Conservation (phyloP, 345 rosid genomes). For the Lenwebbia sp. region DNA sequence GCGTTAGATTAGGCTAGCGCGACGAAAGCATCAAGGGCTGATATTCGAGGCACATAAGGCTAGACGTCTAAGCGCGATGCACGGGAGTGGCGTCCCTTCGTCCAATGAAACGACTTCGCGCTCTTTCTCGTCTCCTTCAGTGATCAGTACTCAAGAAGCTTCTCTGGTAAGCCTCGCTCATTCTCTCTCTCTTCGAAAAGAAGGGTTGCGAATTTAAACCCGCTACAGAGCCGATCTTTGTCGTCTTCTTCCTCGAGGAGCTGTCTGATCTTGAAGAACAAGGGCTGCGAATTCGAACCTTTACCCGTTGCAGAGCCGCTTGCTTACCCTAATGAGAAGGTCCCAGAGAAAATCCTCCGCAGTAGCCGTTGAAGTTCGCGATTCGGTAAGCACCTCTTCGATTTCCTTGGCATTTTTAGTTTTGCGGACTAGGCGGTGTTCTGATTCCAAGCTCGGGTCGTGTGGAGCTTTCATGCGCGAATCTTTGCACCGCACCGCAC, state of each 20-base stretch:
- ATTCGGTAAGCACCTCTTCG: background rate
- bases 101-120: constrained; percentile 1
- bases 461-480: too few relatives aligned
- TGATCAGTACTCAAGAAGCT: background rate
- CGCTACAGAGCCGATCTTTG: background rate
- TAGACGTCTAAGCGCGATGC: background rate
- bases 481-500: too few relatives aligned
- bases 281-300: background rate
- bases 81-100: background rate
- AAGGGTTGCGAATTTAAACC: background rate
- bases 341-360: background rate
- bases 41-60: rapidly evolving
- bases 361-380: background rate
- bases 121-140: background rate
- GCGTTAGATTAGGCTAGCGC: background rate
- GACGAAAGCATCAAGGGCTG: background rate
- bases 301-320: background rate
- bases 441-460: background rate
- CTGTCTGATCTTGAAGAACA: background rate
- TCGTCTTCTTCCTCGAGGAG: background rate
- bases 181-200: background rate
- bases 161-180: background rate
- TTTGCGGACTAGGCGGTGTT: background rate
- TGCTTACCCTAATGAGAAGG: background rate
- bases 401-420: background rate